Percentiles rank a stretch among this genome's conserved stretches.
These are phyloP conservation scores for Takashimella koratensis DNA, from an alignment of 1,284 basidiomycete genomes.

Conservation along the genomic window DNA sequence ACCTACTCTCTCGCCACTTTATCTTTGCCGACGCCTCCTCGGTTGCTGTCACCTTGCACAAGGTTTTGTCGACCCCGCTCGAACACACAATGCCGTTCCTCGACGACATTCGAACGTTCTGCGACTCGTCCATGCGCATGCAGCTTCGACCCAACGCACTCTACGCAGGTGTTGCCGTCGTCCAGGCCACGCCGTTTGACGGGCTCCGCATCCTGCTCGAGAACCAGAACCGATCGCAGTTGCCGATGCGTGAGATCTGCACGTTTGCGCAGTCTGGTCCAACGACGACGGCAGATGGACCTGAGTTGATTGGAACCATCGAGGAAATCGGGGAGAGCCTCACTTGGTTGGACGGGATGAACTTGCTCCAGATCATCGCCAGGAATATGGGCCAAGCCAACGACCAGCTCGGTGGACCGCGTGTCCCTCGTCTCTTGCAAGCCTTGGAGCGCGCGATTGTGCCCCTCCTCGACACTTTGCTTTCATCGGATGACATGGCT, in stretches of 20 bases:
- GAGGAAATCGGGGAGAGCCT: constrained; percentile 49
- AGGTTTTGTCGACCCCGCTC: constrained; percentile 48
- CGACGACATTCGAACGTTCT: constrained; percentile 45
- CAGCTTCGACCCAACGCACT: constrained; percentile 44
- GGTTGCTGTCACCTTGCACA: constrained; percentile 46
- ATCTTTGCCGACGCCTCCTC: constrained; percentile 49
- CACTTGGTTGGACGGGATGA: constrained; percentile 44
- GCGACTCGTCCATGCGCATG: constrained; percentile 38
- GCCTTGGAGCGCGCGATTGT: constrained; percentile 42
- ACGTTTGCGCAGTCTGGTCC: constrained; percentile 20
- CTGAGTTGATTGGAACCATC: constrained; percentile 33
- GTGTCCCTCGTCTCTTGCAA: constrained; percentile 28
- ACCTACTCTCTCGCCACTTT: constrained; percentile 47
- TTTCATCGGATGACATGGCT: constrained; percentile 41
- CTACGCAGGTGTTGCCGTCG: constrained; percentile 48
- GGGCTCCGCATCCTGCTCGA: constrained; percentile 49
- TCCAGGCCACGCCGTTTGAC: constrained; percentile 51
- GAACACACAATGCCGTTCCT: constrained; percentile 48
- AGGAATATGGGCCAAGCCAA: constrained; percentile 32
- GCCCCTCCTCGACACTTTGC: constrained; percentile 45
- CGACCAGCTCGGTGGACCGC: constrained; percentile 21
- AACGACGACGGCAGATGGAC: constrained; percentile 10
- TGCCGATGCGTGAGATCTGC: constrained; percentile 49
- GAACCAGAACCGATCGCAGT: constrained; percentile 43
- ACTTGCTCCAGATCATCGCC: constrained; percentile 42